These are phyloP conservation scores for Phtheirospermum japonicum DNA, from an alignment of 257 asterid species.

Conservation along the genomic window DNA sequence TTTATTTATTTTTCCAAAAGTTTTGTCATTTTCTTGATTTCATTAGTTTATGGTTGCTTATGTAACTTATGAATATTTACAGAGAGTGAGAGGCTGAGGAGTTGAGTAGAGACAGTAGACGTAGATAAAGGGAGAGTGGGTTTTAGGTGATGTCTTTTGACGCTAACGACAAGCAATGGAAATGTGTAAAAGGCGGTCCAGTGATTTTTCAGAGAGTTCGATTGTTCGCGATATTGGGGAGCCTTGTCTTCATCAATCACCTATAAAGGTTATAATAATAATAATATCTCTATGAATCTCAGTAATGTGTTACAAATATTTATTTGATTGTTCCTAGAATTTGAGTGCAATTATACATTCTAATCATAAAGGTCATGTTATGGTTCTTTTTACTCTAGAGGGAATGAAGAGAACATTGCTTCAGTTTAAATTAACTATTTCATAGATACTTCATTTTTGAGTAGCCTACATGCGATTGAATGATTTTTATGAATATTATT, in stretches of 20 bases:
- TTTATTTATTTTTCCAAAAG: background rate
- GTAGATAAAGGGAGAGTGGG: constrained; percentile 25
- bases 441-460: background rate
- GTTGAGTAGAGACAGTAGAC: constrained; percentile 6
- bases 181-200: constrained; percentile 72
- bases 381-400: background rate
- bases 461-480: constrained; percentile 1
- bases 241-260: constrained; percentile 89
- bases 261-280: too few species aligned
- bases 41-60: background rate
- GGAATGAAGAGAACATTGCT: background rate
- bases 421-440: background rate
- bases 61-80: constrained; percentile 17
- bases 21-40: constrained; percentile 6
- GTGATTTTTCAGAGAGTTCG: constrained; percentile 74
- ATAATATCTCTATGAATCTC: too few species aligned
- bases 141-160: constrained; percentile 76
- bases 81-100: constrained; percentile 33
- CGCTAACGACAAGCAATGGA: constrained; percentile 74
- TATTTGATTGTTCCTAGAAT: background rate
- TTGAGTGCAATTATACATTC: background rate
- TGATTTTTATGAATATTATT: background rate
- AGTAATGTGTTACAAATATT: background rate
- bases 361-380: background rate
- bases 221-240: constrained; percentile 93